Base-by-base conservation (phyloP, 257 asterid species). In the Eustoma russellianum region DNA sequence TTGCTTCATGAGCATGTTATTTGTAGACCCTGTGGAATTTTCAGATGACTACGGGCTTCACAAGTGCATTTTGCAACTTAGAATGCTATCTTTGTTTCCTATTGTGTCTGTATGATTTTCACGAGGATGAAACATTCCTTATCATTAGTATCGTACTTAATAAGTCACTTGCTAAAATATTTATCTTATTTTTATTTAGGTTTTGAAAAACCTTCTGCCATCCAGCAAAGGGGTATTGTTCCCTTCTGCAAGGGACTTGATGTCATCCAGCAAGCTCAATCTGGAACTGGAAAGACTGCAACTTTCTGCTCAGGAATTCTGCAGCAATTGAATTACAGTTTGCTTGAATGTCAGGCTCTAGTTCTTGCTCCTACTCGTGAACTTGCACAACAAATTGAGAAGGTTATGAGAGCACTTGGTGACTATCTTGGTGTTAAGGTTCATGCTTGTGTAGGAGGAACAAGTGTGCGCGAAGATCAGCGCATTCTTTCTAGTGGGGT, bases 351-450 rank as follows among this genome's bases (percentile, higher is more conserved):
- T 56, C 78, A 75, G 60, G 81, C 81, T 11, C 61, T 75, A 51
- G 81, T 75, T 62, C 75, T 75, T 16, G 78, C 81, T 9, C 81
- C 78, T n/a, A 75, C 81, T 43, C 78, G 81, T 53, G 81, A 75
- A 52, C 78, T 75, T 34, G 81, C 81, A 7, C 81, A 75, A 43
- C 81, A 71, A 66, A 75, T 75, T 62, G 78, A 71, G 70, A 75
- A 71, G 75, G 81, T 75, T 19, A 75, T 75, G 81, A 72, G 75
- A 6, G 77, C 81, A 14, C 73, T 75, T 2, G 81, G 81, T 46
- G 81, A 75, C 62, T 71, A 75, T 59, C 78, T 75, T 41, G 78
- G 78, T 5, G 81, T 70, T 34, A 75, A 75, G 67, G 81, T 75
- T 64, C 81, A 75, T 50, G 81, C 74, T 17, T 75, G 81, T 58